phyloP scores from a whole-genome alignment of 179 eudicot genomes.

The Camellia oleifera region DNA sequence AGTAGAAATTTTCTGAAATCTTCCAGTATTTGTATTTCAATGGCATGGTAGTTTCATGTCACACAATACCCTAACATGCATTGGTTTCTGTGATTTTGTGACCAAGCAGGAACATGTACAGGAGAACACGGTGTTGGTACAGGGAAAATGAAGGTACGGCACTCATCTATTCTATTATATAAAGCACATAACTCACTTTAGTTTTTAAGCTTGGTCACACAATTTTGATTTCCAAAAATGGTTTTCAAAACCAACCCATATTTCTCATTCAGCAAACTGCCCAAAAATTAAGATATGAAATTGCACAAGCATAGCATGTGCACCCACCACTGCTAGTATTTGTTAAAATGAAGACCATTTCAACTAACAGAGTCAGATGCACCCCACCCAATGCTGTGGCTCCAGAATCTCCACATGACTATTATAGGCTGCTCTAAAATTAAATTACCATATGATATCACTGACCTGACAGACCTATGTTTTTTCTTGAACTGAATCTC shows the following conservation, averaged over 20 bases:
- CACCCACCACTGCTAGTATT: not conserved
- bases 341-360: not conserved
- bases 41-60: too few species aligned
- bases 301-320: too few species aligned
- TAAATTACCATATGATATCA: too few species aligned
- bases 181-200: too few species aligned
- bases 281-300: too few species aligned
- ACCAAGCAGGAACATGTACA: constrained; percentile 78
- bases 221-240: too few species aligned
- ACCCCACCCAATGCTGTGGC: not conserved
- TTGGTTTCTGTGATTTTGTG: constrained; percentile 13
- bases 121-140: constrained; percentile 99
- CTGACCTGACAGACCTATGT: too few species aligned
- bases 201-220: too few species aligned
- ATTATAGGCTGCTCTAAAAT: not conserved
- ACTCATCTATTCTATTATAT: not conserved
- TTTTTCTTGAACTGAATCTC: not conserved
- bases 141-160: constrained; percentile 90
- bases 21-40: not conserved
- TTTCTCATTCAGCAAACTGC: too few species aligned
- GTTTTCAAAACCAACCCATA: too few species aligned
- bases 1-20: not conserved
- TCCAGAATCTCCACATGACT: not conserved
- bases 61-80: not conserved
- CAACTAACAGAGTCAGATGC: not conserved